Base-by-base conservation (phyloP, 495 filamentous ascomycete species). In the Podospora australis region DNA sequence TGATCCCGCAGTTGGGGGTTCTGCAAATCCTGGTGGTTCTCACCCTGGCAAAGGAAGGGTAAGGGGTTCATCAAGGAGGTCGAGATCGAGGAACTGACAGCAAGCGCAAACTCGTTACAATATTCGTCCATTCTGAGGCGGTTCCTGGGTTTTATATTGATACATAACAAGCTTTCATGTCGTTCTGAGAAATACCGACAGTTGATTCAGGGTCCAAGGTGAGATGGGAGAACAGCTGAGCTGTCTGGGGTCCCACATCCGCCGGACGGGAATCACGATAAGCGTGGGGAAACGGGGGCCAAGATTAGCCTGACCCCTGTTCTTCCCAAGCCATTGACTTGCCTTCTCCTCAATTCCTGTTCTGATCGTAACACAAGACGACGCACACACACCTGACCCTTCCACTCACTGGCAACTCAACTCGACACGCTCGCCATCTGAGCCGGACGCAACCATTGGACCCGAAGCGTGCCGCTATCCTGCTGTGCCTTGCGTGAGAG, bases 371-470 rank as follows among this genome's bases (percentile, higher is more conserved):
- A 25, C 43, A 36, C 34, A 41, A 10, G 22, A 25, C 23, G 30
- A 43, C 17, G 13, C 39, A 13, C 39, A n/a, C 19, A 36, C 34
- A 16, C 40, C 9, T 25, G 13, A 4, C 34, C 39, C 23, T 16
- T 19, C 24, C 32, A 29, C n/a, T 26, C 22, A 39, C n/a, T n/a
- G n/a, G n/a, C n/a, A n/a, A n/a, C n/a, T 40, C 49, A 46, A 53
- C 53, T 50, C 52, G 44, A 53, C 50, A 50, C n/a, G n/a, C 45
- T 50, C 49, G 50, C 49, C 45, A 48, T 35, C 42, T 38, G 53
- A 53, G 49, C 53, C 56, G 49, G 53, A 58, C 55, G 56, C 56
- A 52, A 55, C 56, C 44, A 52, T 19, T 52, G 29, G 34, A 38
- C 29, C 52, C 50, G 34, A 46, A 49, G 26, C n/a, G 24, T 49